These are phyloP conservation scores for Oenanthe javanica DNA, from an alignment of 140 eudicot species.

Conservation along the genomic window DNA sequence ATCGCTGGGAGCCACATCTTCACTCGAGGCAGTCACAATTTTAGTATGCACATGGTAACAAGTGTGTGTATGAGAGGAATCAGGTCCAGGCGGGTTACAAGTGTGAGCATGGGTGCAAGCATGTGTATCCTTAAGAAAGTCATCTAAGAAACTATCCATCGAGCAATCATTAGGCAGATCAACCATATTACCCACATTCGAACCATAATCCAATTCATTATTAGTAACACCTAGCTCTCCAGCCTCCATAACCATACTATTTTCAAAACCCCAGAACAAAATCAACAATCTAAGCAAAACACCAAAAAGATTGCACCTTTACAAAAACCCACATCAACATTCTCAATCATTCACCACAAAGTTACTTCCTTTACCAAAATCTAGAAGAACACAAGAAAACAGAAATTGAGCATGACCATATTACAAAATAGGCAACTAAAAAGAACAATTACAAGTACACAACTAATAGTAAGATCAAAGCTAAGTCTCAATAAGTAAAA, in stretches of 20 bases:
- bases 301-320: neutral
- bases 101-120: constrained; percentile 93
- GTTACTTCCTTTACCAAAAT: neutral
- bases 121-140: constrained; percentile 58
- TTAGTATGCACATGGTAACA: constrained; percentile 95
- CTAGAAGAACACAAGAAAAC: neutral
- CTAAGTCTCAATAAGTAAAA: neutral
- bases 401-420: neutral
- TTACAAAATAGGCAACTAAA: neutral
- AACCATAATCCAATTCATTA: constrained; percentile 48
- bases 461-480: no score
- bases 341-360: neutral
- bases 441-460: neutral
- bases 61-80: constrained; percentile 88
- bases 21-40: constrained; percentile 53
- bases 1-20: constrained; percentile 56
- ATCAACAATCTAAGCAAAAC: neutral
- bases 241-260: constrained; percentile 45
- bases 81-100: constrained; percentile 96
- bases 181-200: constrained; percentile 39
- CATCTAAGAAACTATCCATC: constrained; percentile 69
- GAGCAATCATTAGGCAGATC: constrained; percentile 66
- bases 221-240: constrained; percentile 79
- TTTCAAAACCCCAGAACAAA: neutral
- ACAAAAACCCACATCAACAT: neutral